A percentile compares a stretch with the other conserved stretches of the same genome.
Evolutionary conservation across 2,329 filamentous ascomycete species (phyloP).

Genomic region (Fusarium agapanthi): DNA sequence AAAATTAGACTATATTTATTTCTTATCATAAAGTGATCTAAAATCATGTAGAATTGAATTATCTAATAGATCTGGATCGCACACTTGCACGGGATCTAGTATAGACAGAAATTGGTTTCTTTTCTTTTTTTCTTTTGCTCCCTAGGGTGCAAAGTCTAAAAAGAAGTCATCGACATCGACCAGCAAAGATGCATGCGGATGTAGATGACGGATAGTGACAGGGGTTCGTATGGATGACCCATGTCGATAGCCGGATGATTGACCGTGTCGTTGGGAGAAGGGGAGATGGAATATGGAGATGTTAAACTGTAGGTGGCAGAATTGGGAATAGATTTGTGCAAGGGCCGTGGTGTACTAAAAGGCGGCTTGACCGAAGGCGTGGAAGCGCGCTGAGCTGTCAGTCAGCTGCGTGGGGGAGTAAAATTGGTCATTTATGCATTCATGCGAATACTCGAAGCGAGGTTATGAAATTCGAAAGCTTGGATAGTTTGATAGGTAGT

Average conservation of each 20-base stretch:
- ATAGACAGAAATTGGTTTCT: neutral
- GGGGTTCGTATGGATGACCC: constrained; percentile 30
- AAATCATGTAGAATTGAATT: neutral
- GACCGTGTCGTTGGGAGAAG: constrained; percentile 28
- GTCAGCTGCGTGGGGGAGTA: constrained; percentile 39
- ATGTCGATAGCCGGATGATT: constrained; percentile 21
- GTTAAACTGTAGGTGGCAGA: neutral
- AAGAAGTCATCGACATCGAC: neutral
- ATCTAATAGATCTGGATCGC: neutral
- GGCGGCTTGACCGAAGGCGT: constrained; percentile 45
- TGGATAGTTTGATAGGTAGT: neutral
- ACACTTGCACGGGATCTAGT: neutral
- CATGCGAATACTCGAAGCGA: constrained; percentile 36
- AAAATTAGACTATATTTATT: neutral
- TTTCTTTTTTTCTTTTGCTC: neutral
- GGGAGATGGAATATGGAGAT: constrained; percentile 5
- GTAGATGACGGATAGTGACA: constrained; percentile 2
- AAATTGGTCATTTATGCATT: constrained; percentile 46
- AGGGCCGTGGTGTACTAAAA: constrained; percentile 15
- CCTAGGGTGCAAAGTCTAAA: constrained; percentile 2
- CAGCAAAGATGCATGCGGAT: neutral
- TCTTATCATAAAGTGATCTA: neutral
- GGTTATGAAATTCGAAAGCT: constrained; percentile 15
- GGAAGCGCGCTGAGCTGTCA: constrained; percentile 41
- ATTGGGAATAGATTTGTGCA: constrained; percentile 25